Base-by-base conservation (phyloP, 2,329 filamentous ascomycete genomes). In the Septoria linicola region DNA sequence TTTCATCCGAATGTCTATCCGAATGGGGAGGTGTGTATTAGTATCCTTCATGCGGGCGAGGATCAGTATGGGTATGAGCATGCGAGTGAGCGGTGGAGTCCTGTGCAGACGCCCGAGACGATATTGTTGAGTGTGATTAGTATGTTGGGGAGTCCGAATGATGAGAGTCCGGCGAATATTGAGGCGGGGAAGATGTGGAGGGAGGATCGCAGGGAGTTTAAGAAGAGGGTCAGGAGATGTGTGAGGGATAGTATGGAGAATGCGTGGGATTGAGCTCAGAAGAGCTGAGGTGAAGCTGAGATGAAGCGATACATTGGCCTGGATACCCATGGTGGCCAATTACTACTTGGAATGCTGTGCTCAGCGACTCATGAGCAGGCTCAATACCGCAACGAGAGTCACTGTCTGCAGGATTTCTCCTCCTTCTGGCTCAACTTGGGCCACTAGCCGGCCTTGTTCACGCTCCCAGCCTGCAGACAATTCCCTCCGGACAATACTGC, bases 1-100 rank as follows among this genome's bases (percentile, higher is more conserved):
- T 97, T 93, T 78, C 92, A 97, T 71, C 92, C 92, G 0, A 97
- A 97, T 35, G 82, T 99, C 68, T 97, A 96, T 74, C 76, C 82
- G 6, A 83, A 82, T 66, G 93, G 93, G 64, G 83, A 86, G 59
- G 88, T 99, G 51, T 99, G 93, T 78, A 97, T 99, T 70, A 95
- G 88, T 36, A 99, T 99, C 73, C 80, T 99, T 35, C 93, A 99
- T 71, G 88, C 93, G 3, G 91, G 89, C 73, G 91, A 96, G 66
- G 93, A 99, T 68, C 84, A 88, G 67, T 93, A 88, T 72, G 92
- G 92, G 46, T 99, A 99, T 75, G 93, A 99, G 72, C 81, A 81
- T 20, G 91, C 90, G 13, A 80, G 83, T 23, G 93, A 99, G 78
- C 83, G 93, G 54, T 99, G 93, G 93, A 88, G 82, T 53, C 93